These are phyloP conservation scores for Fusarium udum DNA, from an alignment of 2,329 filamentous ascomycete species.

Conservation along the genomic window DNA sequence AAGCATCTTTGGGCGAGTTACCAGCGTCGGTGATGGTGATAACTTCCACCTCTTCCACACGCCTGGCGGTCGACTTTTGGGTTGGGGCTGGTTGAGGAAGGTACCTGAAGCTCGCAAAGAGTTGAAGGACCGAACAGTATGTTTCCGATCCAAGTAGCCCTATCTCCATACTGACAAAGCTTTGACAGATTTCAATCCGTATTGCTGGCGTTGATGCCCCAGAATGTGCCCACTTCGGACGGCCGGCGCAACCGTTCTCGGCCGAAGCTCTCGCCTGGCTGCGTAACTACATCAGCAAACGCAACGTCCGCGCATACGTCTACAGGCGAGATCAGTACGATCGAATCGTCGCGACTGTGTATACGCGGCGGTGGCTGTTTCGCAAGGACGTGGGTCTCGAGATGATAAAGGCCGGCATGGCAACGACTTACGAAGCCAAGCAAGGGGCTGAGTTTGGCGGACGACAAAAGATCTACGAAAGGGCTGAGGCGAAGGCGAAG, in stretches of 20 bases:
- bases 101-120: conserved; percentile 75
- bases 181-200: conserved; percentile 79
- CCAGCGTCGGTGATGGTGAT: conserved; percentile 95
- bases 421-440: conserved; percentile 95
- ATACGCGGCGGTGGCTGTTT: conserved; percentile 73
- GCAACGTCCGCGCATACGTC: conserved; percentile 82
- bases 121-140: conserved; percentile 80
- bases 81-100: conserved; percentile 91
- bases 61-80: conserved; percentile 84
- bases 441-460: conserved; percentile 88
- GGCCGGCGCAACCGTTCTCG: conserved; percentile 83
- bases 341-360: conserved; percentile 87
- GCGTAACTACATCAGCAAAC: conserved; percentile 73
- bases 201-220: conserved; percentile 94
- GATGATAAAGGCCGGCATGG: conserved; percentile 86
- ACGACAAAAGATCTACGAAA: conserved; percentile 69
- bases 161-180: conserved; percentile 24
- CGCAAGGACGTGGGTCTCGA: conserved; percentile 85
- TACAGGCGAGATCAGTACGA: conserved; percentile 92
- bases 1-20: conserved; percentile 85
- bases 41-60: conserved; percentile 96
- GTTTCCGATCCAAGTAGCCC: conserved; percentile 39
- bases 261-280: conserved; percentile 86
- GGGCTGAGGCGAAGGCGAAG: conserved; percentile 74
- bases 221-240: conserved; percentile 91